Percentiles rank a stretch among this genome's conserved stretches.
Evolutionary conservation across 495 filamentous ascomycete species (phyloP).

Genomic region (Tetracladium marchalianum): DNA sequence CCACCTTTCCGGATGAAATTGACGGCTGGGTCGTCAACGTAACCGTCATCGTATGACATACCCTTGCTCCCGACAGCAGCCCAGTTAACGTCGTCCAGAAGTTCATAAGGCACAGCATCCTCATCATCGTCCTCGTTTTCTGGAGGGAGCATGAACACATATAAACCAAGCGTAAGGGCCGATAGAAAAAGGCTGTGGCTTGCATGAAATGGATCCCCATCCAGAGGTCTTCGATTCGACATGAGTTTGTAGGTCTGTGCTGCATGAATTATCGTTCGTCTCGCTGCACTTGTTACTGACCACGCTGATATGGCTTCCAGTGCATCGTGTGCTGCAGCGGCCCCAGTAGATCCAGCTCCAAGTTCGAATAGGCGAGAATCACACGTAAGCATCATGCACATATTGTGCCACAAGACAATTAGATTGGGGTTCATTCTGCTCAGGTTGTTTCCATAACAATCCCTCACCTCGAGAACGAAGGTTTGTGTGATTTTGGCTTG

Average conservation of each 20-base stretch:
- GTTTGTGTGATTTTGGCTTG: conserved; percentile 30
- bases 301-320: conserved; percentile 39
- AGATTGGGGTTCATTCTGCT: conserved; percentile 35
- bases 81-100: conserved; percentile 43
- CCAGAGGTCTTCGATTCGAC: conserved; percentile 38
- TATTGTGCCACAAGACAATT: conserved; percentile 39
- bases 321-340: conserved; percentile 33
- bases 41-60: conserved; percentile 24
- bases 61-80: conserved; percentile 30
- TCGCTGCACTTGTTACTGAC: conserved; percentile 39
- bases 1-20: conserved; percentile 43
- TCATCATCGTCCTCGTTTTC: conserved; percentile 15
- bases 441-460: conserved; percentile 31
- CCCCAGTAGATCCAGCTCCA: conserved; percentile 37
- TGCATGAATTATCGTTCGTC: conserved; percentile 39
- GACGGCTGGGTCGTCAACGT: conserved; percentile 26
- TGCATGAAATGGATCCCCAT: conserved; percentile 39
- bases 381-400: conserved; percentile 41
- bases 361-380: conserved; percentile 42
- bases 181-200: conserved; percentile 38
- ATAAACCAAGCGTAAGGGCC: conserved; percentile 39
- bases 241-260: conserved; percentile 42
- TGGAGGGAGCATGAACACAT: conserved; percentile 37
- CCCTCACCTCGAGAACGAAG: conserved; percentile 31
- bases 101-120: conserved; percentile 30